Base-by-base conservation (phyloP, 768 basidiomycete genomes). In the Leccinum obscurum region DNA sequence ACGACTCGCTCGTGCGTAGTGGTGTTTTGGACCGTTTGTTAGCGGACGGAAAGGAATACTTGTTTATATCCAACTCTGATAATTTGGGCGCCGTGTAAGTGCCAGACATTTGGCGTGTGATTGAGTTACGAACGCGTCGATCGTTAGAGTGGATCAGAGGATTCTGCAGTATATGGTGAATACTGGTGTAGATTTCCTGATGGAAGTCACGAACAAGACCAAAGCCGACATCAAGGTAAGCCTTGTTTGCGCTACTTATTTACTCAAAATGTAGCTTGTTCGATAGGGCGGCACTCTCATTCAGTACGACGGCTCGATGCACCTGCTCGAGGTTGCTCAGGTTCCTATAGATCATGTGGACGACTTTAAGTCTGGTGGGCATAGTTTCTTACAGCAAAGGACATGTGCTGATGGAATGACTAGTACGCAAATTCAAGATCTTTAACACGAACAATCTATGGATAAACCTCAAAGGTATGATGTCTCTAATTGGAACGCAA, bases 151-250 rank as follows among this genome's bases (percentile, higher is more conserved):
- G 69, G 92, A 93, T 75, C 83, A 89, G 72, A 84, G 81, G 65
- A 95, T 96, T 70, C 78, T 93, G 59, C 85, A 89, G 70, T 88
- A 94, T 73, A 94, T 96, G 90, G 83, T 91, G 65, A 84, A 91
- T 69, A 82, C 83, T 11, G 77, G 86, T 62, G 84, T 90, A 30
- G 94, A 96, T 75, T 95, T 94, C 78, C 75, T 94, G 73, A 94
- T 94, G 92, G 92, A 96, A 76, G 90, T 96, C 63, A 97, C 95
- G 11, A 92, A 95, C 81, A 96, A 95, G 84, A 95, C 94, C 70
- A 95, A 96, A 83, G 93, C 90, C 54, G 93, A 89, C 69, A 76
- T 82, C 64, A 82, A 83, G 73, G 79, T 78, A 64, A 54, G 60
- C 44, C 39, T 37, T 17, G 7, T 28, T 50, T 26, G 3, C 3